phyloP scores from a whole-genome alignment of 257 asterid genomes.

The Solanum pinnatisectum region DNA sequence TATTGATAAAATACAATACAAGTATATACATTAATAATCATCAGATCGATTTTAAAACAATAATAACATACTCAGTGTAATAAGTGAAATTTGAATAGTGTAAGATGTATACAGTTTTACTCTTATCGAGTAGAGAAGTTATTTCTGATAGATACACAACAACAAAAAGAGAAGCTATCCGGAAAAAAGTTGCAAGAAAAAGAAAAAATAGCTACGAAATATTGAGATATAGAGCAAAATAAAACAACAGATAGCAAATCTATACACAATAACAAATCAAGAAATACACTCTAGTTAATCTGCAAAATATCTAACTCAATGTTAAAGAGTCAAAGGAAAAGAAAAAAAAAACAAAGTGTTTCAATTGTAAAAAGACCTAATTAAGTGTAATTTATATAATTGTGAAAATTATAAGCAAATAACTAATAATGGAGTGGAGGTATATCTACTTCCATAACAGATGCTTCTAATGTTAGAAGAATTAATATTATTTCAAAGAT shows the following conservation, averaged over 20 bases:
- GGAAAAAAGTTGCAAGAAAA: rapidly evolving
- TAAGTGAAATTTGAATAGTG: neutral
- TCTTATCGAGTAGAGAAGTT: neutral
- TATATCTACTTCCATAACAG: conserved; percentile 20
- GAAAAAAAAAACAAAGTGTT: neutral
- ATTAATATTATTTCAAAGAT: neutral
- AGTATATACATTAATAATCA: neutral
- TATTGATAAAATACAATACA: neutral
- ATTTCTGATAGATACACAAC: rapidly evolving
- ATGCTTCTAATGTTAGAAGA: neutral
- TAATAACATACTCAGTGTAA: neutral
- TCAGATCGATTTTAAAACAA: neutral
- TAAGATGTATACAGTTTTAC: neutral
- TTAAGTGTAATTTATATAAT: neutral
- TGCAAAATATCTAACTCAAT: neutral
- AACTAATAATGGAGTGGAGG: conserved; percentile 8
- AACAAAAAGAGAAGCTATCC: neutral
- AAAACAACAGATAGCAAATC: no score
- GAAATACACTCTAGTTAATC: neutral
- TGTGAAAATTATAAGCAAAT: conserved; percentile 8
- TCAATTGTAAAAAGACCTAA: conserved; percentile 28
- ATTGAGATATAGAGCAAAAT: neutral
- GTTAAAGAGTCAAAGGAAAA: neutral
- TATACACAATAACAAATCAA: neutral
- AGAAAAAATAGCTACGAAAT: neutral